Evolutionary conservation across 495 filamentous ascomycete genomes (phyloP).

Genomic region (Hapsidospora chrysogenum): DNA sequence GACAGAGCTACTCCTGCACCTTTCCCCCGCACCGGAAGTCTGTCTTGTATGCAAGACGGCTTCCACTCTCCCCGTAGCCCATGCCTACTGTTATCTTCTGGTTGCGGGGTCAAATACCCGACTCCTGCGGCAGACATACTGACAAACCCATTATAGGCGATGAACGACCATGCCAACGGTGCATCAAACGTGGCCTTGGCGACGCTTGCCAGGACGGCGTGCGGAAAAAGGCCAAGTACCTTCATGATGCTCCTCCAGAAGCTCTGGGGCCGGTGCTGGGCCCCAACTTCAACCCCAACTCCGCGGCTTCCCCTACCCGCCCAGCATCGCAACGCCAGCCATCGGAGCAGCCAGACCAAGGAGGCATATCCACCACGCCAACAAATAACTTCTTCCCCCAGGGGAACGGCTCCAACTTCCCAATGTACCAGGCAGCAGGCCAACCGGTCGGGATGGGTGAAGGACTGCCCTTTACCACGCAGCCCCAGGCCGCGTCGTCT

Average conservation of each 20-base stretch:
- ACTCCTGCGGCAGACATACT: conserved; percentile 2
- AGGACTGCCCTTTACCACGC: conserved; percentile 35
- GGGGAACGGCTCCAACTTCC: conserved; percentile 19
- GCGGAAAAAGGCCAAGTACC: conserved; percentile 97
- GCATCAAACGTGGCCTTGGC: conserved; percentile 80
- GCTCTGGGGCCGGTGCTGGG: conserved; percentile 36
- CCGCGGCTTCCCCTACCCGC: conserved; percentile 13
- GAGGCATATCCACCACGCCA: conserved; percentile 10
- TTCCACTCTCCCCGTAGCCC: neutral
- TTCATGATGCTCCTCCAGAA: conserved; percentile 85
- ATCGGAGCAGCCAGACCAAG: conserved; percentile 15
- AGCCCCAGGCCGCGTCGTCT: conserved; percentile 55
- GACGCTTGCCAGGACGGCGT: conserved; percentile 90
- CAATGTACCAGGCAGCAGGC: conserved; percentile 10
- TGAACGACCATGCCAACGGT: conserved; percentile 83
- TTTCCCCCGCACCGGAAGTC: neutral
- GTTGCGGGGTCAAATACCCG: neutral
- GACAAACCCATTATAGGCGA: conserved; percentile 21
- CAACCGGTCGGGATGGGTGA: conserved; percentile 23
- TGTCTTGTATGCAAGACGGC: neutral
- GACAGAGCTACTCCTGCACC: neutral
- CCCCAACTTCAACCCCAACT: conserved; percentile 33
- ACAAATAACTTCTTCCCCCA: conserved; percentile 19
- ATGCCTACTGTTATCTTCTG: neutral
- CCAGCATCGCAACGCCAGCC: conserved; percentile 14